Evolutionary conservation across 129 eudicot genomes (phyloP).

Genomic region (Heracleum sosnowskyi): DNA sequence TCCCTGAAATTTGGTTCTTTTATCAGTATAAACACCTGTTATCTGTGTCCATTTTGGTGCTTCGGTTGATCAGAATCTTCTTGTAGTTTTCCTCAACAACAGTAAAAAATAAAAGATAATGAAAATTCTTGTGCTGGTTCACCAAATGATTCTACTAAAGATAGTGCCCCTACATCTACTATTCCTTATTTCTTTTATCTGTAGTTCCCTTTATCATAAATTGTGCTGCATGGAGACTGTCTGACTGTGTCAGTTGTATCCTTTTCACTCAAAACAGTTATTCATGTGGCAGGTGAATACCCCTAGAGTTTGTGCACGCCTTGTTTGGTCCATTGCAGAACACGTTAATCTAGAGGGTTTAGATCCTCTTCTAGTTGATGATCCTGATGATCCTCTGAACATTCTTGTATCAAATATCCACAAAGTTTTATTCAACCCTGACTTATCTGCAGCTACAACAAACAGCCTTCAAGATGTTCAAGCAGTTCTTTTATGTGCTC

Average conservation of each 20-base stretch:
- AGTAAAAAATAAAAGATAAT: not conserved
- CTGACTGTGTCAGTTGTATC: not conserved
- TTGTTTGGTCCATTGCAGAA: constrained; percentile 89
- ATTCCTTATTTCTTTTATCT: not conserved
- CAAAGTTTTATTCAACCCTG: constrained; percentile 71
- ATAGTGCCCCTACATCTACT: not conserved
- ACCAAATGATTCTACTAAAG: not conserved
- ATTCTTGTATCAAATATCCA: constrained; percentile 76
- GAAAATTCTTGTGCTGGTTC: not conserved
- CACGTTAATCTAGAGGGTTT: constrained; percentile 88
- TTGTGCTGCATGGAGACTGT: not conserved
- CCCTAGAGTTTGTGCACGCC: constrained; percentile 84
- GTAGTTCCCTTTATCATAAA: not conserved
- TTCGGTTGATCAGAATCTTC: not conserved
- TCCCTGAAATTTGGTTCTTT: not conserved
- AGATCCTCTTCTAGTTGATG: constrained; percentile 90
- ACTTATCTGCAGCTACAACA: constrained; percentile 66
- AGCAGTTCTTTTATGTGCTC: constrained; percentile 88
- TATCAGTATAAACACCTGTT: not conserved
- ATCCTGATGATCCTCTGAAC: constrained; percentile 84
- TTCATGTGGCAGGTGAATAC: constrained; percentile 67
- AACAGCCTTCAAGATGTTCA: constrained; percentile 94
- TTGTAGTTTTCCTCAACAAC: not conserved
- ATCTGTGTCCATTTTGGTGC: not conserved
- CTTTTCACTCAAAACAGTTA: constrained; percentile 13